These are phyloP conservation scores for Cladochytrium tenue DNA, from an alignment of 371 early-diverging fungal species.

Conservation along the genomic window DNA sequence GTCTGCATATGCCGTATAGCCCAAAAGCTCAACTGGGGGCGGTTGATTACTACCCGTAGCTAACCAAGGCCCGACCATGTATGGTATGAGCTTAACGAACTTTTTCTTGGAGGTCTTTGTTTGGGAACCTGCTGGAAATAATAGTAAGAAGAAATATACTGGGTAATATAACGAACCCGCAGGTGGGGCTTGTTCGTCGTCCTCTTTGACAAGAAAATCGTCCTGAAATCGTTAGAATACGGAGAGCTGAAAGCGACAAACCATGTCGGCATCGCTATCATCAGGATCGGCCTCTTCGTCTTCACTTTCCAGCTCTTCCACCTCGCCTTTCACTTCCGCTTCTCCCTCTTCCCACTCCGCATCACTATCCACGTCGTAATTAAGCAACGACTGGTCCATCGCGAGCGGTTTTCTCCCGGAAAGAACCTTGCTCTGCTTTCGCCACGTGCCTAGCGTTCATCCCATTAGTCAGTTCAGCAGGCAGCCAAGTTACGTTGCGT, in stretches of 20 bases:
- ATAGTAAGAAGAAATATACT: not conserved
- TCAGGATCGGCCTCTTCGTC: not conserved
- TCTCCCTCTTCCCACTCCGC: conserved; percentile 74
- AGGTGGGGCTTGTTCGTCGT: conserved; percentile 56
- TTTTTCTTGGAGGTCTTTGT: too few relatives aligned
- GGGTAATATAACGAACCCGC: not conserved
- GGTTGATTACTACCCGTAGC: too few relatives aligned
- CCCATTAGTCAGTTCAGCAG: too few relatives aligned
- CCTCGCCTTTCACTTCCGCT: not conserved
- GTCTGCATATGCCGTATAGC: too few relatives aligned
- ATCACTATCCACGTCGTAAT: conserved; percentile 86
- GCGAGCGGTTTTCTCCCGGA: conserved; percentile 66
- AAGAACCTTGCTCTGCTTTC: conserved; percentile 55
- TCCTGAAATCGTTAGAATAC: conserved; percentile 9
- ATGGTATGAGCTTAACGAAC: too few relatives aligned
- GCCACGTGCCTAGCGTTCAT: conserved; percentile 78
- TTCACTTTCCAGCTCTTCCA: not conserved
- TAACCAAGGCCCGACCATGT: too few relatives aligned
- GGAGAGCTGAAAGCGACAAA: not conserved
- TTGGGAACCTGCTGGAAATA: not conserved
- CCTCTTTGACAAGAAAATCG: conserved; percentile 60
- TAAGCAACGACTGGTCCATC: conserved; percentile 61
- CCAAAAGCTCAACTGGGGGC: too few relatives aligned
- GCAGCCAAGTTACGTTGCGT: too few relatives aligned
- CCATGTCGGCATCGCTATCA: not conserved